A percentile compares a stretch with the other conserved stretches of the same genome.
These are phyloP conservation scores for Cyberlindnera maritima DNA, from an alignment of 805 yeast genomes.

Conservation along the genomic window DNA sequence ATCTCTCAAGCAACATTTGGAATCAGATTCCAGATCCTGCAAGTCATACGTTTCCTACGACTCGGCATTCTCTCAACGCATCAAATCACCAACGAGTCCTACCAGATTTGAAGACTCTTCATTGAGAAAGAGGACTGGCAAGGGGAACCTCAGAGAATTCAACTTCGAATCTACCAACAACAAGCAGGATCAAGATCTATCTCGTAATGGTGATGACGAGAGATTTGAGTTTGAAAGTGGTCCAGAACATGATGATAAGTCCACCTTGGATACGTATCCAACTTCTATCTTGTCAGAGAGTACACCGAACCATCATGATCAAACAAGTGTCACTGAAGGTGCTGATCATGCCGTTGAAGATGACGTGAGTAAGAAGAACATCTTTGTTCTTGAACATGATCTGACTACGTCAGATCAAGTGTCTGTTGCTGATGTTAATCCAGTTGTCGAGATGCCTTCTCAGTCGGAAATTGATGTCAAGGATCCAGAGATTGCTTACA, in stretches of 20 bases:
- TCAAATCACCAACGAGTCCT: slow-evolving; percentile 3
- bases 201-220: slow-evolving; percentile 18
- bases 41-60: slow-evolving; percentile 60
- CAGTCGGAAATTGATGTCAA: not conserved
- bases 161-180: slow-evolving; percentile 28
- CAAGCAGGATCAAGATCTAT: slow-evolving; percentile 1
- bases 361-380: not conserved
- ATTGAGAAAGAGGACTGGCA: slow-evolving; percentile 47
- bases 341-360: not conserved
- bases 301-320: slow-evolving; percentile 10
- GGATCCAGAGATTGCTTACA: not conserved
- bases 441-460: not conserved
- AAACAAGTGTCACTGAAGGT: slow-evolving; percentile 4
- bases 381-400: slow-evolving; percentile 1
- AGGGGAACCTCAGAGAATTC: slow-evolving; percentile 46
- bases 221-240: slow-evolving; percentile 16
- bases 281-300: slow-evolving; percentile 19
- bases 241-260: slow-evolving; percentile 8
- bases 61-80: slow-evolving; percentile 34
- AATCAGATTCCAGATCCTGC: slow-evolving; percentile 13
- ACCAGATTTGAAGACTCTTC: slow-evolving; percentile 20
- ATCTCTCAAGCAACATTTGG: slow-evolving; percentile 19
- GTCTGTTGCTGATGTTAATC: not conserved
- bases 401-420: not conserved
- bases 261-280: slow-evolving; percentile 17